Evolutionary conservation across 2,329 filamentous ascomycete genomes (phyloP).

Genomic region (Fusarium hostae): DNA sequence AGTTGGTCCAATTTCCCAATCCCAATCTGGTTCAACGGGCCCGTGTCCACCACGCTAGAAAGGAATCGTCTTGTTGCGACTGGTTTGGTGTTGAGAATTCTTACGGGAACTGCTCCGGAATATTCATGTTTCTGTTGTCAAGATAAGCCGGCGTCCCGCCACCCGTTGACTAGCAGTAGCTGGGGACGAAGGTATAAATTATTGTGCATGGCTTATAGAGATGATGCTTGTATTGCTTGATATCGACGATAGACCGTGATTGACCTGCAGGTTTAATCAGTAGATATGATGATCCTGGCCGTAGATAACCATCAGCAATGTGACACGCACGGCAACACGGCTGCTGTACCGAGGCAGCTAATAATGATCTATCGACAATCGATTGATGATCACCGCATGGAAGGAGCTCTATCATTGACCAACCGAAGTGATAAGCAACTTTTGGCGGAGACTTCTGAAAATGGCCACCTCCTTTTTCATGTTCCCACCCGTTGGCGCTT

Average conservation of each 20-base stretch:
- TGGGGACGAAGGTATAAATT: not conserved
- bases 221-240: not conserved
- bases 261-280: not conserved
- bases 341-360: not conserved
- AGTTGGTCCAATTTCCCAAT: slow-evolving; percentile 11
- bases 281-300: not conserved
- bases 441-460: slow-evolving; percentile 2
- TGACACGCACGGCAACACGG: not conserved
- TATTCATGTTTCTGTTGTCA: slow-evolving; percentile 8
- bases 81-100: slow-evolving; percentile 3
- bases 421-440: not conserved
- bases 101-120: not conserved
- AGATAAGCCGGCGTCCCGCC: slow-evolving; percentile 34
- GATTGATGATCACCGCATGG: slow-evolving; percentile 15
- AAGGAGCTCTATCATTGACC: not conserved
- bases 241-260: not conserved
- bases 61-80: not conserved
- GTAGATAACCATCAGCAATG: not conserved
- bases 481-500: slow-evolving; percentile 9
- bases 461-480: slow-evolving; percentile 38
- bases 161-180: slow-evolving; percentile 33
- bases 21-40: slow-evolving; percentile 12
- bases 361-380: slow-evolving; percentile 17
- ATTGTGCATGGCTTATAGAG: not conserved
- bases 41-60: slow-evolving; percentile 16